phyloP scores from a whole-genome alignment of 2,329 filamentous ascomycete species.

The Monosporascus sp. region DNA sequence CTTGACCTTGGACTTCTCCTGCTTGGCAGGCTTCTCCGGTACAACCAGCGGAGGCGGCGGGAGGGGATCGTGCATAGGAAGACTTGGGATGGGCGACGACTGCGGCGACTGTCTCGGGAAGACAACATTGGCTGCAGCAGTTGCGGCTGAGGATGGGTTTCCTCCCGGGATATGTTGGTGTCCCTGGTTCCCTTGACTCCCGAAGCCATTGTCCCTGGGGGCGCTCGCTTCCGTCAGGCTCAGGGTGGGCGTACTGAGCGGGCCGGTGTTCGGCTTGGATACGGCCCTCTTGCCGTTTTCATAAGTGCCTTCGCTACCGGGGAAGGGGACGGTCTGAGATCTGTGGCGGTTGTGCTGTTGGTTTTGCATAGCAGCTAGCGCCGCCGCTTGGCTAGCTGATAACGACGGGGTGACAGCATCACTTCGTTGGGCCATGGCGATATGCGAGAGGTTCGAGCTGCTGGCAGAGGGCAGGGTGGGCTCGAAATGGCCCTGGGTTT shows the following conservation, averaged over 20 bases:
- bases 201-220: slow-evolving; percentile 52
- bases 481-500: slow-evolving; percentile 73
- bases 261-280: slow-evolving; percentile 33
- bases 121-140: slow-evolving; percentile 67
- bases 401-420: slow-evolving; percentile 38
- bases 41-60: slow-evolving; percentile 34
- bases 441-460: slow-evolving; percentile 48
- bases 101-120: slow-evolving; percentile 60
- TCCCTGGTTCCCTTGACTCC: slow-evolving; percentile 35
- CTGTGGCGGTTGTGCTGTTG: slow-evolving; percentile 61
- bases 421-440: slow-evolving; percentile 36
- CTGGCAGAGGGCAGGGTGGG: slow-evolving; percentile 62
- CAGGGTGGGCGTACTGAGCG: slow-evolving; percentile 56
- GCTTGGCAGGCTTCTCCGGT: slow-evolving; percentile 54
- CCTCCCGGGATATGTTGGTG: slow-evolving; percentile 60
- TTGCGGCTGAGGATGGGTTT: slow-evolving; percentile 58
- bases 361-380: slow-evolving; percentile 67
- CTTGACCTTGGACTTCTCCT: slow-evolving; percentile 75
- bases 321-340: slow-evolving; percentile 67
- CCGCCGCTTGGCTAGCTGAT: slow-evolving; percentile 72
- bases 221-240: slow-evolving; percentile 62
- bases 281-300: slow-evolving; percentile 37
- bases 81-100: slow-evolving; percentile 27
- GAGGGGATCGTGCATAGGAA: slow-evolving; percentile 17
- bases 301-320: slow-evolving; percentile 34